Evolutionary conservation across 169 alveolate species (phyloP).

Genomic region (Cryptosporidium ryanae): DNA sequence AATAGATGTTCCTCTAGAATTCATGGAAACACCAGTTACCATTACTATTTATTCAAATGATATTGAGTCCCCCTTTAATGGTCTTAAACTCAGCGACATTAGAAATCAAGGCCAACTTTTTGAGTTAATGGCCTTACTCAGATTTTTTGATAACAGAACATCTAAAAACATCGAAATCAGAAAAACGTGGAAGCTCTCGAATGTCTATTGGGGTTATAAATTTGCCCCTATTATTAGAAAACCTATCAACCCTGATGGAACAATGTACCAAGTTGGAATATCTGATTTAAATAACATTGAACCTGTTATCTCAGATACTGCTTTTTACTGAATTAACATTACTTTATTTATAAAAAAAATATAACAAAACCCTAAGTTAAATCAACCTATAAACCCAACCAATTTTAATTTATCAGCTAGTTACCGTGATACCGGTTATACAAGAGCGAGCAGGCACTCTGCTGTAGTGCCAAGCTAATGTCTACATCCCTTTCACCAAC

Average conservation of each 20-base stretch:
- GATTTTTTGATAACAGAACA: slow-evolving; percentile 79
- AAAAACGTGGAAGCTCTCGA: slow-evolving; percentile 74
- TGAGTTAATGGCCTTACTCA: slow-evolving; percentile 77
- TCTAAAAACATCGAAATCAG: slow-evolving; percentile 79
- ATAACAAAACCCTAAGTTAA: too few species aligned
- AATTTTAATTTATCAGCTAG: too few species aligned
- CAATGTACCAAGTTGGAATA: slow-evolving; percentile 62
- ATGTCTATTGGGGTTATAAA: slow-evolving; percentile 62
- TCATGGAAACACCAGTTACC: slow-evolving; percentile 79
- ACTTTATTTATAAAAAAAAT: too few species aligned
- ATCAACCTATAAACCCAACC: too few species aligned
- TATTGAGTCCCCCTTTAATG: slow-evolving; percentile 75
- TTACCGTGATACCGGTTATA: too few species aligned
- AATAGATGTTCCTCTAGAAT: slow-evolving; percentile 80
- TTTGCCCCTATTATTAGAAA: slow-evolving; percentile 56
- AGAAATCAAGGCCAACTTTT: slow-evolving; percentile 75
- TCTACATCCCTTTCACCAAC: too few species aligned
- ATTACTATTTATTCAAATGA: slow-evolving; percentile 77
- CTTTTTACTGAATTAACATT: not conserved
- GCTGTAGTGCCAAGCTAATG: too few species aligned
- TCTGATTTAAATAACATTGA: slow-evolving; percentile 62
- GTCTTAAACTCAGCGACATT: slow-evolving; percentile 75
- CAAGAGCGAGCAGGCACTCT: too few species aligned
- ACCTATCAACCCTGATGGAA: slow-evolving; percentile 24
- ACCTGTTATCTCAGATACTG: slow-evolving; percentile 44